These are phyloP conservation scores for Rhodotorula kratochvilovae DNA, from an alignment of 768 basidiomycete species.

Conservation along the genomic window DNA sequence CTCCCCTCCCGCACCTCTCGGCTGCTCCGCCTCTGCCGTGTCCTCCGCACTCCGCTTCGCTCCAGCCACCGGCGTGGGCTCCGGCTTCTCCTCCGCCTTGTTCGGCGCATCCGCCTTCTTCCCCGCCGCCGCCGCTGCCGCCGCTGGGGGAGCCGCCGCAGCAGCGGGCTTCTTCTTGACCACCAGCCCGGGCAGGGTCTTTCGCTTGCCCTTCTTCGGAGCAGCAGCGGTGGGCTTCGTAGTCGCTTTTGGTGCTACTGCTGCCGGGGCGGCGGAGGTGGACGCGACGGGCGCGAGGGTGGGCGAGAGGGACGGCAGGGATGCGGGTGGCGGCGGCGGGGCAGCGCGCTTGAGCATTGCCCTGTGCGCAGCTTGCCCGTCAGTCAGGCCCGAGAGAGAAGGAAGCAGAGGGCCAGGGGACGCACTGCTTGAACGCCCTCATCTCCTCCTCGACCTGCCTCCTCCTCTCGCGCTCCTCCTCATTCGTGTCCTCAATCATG, in stretches of 20 bases:
- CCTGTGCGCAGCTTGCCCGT: not conserved
- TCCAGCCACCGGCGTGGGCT: too few species aligned
- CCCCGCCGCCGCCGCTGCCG: not conserved
- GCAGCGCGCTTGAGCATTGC: conserved; percentile 9
- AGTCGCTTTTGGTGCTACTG: not conserved
- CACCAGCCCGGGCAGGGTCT: not conserved
- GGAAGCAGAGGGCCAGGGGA: not conserved
- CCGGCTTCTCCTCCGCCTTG: too few species aligned
- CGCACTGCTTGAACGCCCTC: conserved; percentile 42
- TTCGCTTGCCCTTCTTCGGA: conserved; percentile 17
- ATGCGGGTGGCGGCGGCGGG: not conserved
- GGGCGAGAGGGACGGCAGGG: not conserved
- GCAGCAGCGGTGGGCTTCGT: not conserved
- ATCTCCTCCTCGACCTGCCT: conserved; percentile 46
- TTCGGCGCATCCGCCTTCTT: not conserved
- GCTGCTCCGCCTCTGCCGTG: too few species aligned
- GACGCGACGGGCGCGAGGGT: not conserved
- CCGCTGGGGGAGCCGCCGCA: not conserved
- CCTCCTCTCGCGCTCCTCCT: conserved; percentile 42
- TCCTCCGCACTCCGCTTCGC: not conserved
- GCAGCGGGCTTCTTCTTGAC: not conserved
- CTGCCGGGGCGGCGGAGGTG: not conserved
- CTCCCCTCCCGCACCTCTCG: too few species aligned
- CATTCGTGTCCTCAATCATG: conserved; percentile 42
- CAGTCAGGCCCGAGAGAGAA: not conserved